These are phyloP conservation scores for Kazachstania kunashirensis DNA, from an alignment of 805 yeast genomes.

Conservation along the genomic window DNA sequence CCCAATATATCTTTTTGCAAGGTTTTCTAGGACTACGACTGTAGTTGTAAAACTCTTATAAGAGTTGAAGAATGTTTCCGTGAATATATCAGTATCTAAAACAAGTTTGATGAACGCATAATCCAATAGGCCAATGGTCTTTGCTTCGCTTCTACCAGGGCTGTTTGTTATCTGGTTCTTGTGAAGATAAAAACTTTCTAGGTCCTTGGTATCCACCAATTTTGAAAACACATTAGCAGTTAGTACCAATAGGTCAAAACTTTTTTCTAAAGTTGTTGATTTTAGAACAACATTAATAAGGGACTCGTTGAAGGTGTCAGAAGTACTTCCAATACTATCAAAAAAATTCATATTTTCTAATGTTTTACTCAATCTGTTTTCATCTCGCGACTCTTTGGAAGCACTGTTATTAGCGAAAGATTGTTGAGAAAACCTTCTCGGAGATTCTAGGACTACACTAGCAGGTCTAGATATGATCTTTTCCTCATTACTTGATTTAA, in stretches of 20 bases:
- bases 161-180: conserved; percentile 11
- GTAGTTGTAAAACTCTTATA: conserved; percentile 61
- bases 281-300: conserved; percentile 42
- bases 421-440: conserved; percentile 33
- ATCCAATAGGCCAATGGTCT: conserved; percentile 23
- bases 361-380: conserved; percentile 16
- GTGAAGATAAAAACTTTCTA: conserved; percentile 32
- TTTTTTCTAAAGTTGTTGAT: conserved; percentile 63
- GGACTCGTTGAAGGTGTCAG: conserved; percentile 31
- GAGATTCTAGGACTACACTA: conserved; percentile 40
- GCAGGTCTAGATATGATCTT: conserved; percentile 34
- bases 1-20: conserved; percentile 48
- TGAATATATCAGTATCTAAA: conserved; percentile 56
- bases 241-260: conserved; percentile 70
- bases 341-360: conserved; percentile 26
- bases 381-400: conserved; percentile 19
- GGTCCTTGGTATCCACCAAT: conserved; percentile 35
- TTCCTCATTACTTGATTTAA: conserved; percentile 42
- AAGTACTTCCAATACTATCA: conserved; percentile 22
- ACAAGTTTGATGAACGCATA: conserved; percentile 37
- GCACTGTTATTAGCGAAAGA: conserved; percentile 6
- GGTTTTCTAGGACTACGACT: conserved; percentile 38
- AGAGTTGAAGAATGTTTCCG: conserved; percentile 60
- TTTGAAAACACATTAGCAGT: conserved; percentile 53
- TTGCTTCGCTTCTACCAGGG: not conserved